Conservation (phyloP, 345 rosid genomes). For the Eucalyptus tenuipes region DNA sequence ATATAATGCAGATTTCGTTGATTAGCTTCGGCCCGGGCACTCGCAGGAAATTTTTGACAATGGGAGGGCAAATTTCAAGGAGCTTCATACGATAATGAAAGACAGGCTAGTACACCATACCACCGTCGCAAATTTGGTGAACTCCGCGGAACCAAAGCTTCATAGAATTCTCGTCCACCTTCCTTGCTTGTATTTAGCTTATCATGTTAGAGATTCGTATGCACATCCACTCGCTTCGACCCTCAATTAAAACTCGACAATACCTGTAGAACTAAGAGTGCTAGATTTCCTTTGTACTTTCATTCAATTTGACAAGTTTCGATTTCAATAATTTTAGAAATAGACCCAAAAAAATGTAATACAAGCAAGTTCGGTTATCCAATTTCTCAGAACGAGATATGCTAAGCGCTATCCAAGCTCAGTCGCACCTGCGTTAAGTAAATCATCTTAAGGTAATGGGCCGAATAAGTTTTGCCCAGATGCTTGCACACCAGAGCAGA, state of each 20-base stretch:
- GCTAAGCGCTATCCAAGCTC: background rate
- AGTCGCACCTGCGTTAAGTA: background rate
- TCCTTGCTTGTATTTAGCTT: background rate
- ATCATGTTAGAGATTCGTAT: background rate
- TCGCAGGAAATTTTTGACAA: background rate
- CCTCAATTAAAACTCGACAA: background rate
- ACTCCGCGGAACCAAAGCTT: background rate
- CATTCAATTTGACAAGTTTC: background rate
- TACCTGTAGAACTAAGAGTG: background rate
- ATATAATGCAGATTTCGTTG: background rate
- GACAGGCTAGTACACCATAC: background rate
- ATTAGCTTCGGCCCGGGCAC: background rate
- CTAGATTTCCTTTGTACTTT: background rate
- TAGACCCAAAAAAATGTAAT: background rate
- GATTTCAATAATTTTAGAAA: background rate
- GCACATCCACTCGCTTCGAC: background rate
- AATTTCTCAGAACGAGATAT: background rate
- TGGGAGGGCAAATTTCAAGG: background rate
- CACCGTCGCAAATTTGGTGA: background rate
- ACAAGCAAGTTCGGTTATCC: background rate
- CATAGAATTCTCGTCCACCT: background rate
- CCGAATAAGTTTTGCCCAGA: background rate
- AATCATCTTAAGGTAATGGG: background rate
- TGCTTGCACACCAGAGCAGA: background rate
- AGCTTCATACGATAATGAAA: background rate